Evolutionary conservation across 306 rosid species (phyloP), one percentile per base, ranked within the genome.

Genomic region (Sicyos baderoa): DNA sequence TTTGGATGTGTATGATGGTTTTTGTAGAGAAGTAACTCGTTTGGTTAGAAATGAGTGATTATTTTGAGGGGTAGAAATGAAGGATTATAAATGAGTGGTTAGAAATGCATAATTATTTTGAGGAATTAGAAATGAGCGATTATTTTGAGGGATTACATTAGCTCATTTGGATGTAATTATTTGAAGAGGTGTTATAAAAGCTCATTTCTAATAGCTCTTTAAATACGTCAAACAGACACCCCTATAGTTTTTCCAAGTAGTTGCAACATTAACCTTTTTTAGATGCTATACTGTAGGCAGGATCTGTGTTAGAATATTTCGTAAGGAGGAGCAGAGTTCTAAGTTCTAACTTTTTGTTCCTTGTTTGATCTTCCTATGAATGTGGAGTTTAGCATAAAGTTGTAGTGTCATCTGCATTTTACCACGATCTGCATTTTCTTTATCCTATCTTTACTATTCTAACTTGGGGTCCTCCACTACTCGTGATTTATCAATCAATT

Each of bases 401-500:
- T 57, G 40, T 56, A 56, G 0, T 5, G 9, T 6, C 9, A 23
- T 23, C 10, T 57, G 4, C 42, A 25, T 57, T 63, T 37, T 63
- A 25, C 3, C 29, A 25, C 3, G 1, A 3, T 25, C 2, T 25
- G 29, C 29, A 25, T 6, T 35, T 35, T 35, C 53, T 42, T 10
- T 19, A 45, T 18, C 70, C 17, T 3, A 23, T 68, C 35, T 44
- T 67, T 55, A n/a, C 79, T 16, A 54, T 50, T 49, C 55, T 69
- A 54, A 16, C 23, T 51, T 65, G 9, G 6, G 54, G 6, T 14
- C 50, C 71, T 5, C 21, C 49, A 1, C 27, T n/a, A 32, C 19
- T n/a, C 7, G 44, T 37, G 8, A 37, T 82, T 80, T 29, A 75
- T 25, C 32, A 57, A 57, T 17, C 40, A 67, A 77, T 76, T 81